Percentiles rank a stretch among this genome's conserved stretches.
phyloP scores from a whole-genome alignment of 257 asterid genomes.

The Vinca minor region DNA sequence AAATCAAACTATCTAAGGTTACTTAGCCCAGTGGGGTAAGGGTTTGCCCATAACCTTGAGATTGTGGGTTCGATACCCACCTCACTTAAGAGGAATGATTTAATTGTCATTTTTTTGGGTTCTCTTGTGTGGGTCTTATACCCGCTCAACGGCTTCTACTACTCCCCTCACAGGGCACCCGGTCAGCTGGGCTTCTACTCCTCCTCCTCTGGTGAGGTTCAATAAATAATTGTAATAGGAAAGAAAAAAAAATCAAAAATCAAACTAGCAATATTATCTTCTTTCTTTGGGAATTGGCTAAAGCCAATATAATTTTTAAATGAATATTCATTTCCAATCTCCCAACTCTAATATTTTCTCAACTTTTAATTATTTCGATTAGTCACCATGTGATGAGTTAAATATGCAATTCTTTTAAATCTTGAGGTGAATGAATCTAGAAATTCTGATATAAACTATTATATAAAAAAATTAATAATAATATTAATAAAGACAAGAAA shows the following conservation, averaged over 20 bases:
- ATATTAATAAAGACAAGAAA: conserved; percentile 8
- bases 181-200: too few relatives aligned
- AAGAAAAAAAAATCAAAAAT: not conserved
- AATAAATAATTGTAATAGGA: too few relatives aligned
- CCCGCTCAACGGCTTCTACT: too few relatives aligned
- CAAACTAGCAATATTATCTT: not conserved
- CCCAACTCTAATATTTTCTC: not conserved
- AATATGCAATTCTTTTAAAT: not conserved
- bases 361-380: not conserved
- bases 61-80: too few relatives aligned
- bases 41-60: too few relatives aligned
- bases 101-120: too few relatives aligned
- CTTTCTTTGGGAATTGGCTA: not conserved
- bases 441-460: not conserved
- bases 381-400: not conserved
- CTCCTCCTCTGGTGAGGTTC: too few relatives aligned
- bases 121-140: too few relatives aligned
- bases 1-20: too few relatives aligned
- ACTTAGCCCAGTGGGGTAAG: too few relatives aligned
- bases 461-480: not conserved
- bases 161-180: too few relatives aligned
- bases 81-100: too few relatives aligned
- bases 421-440: conserved; percentile 2
- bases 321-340: not conserved
- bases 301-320: not conserved